Evolutionary conservation across 2,329 filamentous ascomycete genomes (phyloP), one percentile per base, ranked within the genome.

Genomic region (Dactylella cylindrospora): DNA sequence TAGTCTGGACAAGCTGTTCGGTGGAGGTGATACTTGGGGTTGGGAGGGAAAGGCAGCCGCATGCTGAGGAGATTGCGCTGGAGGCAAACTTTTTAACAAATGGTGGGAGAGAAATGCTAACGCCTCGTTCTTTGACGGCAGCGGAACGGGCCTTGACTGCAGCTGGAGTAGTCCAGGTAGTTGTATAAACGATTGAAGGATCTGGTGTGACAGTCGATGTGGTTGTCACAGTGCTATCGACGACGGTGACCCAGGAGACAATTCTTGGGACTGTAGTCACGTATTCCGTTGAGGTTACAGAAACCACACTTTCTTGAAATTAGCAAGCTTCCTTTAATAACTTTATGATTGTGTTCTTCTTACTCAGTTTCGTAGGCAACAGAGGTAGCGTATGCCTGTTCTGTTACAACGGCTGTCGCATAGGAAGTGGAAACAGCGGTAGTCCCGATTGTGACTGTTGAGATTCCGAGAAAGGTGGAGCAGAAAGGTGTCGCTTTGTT

Each of bases 401-500:
- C 23, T 10, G 49, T 53, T 12, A 53, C 19, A 36, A 40, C 39
- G 12, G 25, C 25, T 6, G 50, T 54, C 3, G 50, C 26, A 12
- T 41, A 17, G 1, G 19, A 13, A 2, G 43, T 55, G 1, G 35
- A 47, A 8, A 43, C 15, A n/a, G 33, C 31, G 7, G 43, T 55
- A 5, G 28, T 12, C 13, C 33, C 22, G 20, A 55, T 25, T 2
- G 51, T 55, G 20, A 32, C 35, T n/a, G 51, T 55, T 31, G 40
- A 41, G 28, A 55, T 55, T 23, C 51, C 35, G 20, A 55, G 41
- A 13, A 29, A 55, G 4, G 33, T 29, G 29, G 41, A 47, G 25
- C 51, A 55, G 15, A 49, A 47, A 10, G 51, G 35, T 7, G 51
- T 49, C 12, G 51, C 51, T 7, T 43, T 55, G 20, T 47, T 47